These are phyloP conservation scores for Cronartium quercuum DNA, from an alignment of 1,284 basidiomycete species.

Conservation along the genomic window DNA sequence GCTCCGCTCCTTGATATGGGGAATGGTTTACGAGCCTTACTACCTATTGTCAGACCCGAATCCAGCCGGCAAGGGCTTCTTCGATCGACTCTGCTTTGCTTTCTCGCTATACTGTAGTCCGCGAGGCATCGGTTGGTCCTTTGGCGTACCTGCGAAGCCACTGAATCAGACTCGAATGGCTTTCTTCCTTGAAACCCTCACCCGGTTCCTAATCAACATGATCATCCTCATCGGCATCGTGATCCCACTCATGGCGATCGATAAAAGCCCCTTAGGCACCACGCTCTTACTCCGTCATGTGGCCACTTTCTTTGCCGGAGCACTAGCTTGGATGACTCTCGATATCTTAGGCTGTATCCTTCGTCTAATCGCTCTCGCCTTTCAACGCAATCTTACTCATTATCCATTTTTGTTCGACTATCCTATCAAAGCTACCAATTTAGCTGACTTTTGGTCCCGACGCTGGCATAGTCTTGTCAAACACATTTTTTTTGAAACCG, in stretches of 20 bases:
- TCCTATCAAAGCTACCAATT: not conserved
- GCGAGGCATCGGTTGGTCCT: conserved; percentile 3
- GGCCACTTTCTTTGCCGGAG: not conserved
- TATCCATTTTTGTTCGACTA: not conserved
- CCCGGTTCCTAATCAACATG: not conserved
- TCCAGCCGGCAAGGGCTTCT: not conserved
- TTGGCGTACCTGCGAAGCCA: not conserved
- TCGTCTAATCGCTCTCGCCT: not conserved
- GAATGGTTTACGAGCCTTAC: not conserved
- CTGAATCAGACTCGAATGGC: not conserved
- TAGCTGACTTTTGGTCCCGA: conserved; percentile 16
- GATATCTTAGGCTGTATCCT: not conserved
- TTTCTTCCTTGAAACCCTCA: not conserved
- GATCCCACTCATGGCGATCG: not conserved
- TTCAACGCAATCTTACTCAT: not conserved
- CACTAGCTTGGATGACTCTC: not conserved
- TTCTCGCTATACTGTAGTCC: not conserved
- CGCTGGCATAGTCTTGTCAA: conserved; percentile 9
- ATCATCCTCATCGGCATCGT: not conserved
- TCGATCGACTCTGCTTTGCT: not conserved
- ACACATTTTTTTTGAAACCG: conserved; percentile 16
- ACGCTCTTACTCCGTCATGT: not conserved
- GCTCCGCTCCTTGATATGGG: not conserved
- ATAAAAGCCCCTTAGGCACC: not conserved
- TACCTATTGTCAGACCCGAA: not conserved